Evolutionary conservation across 768 basidiomycete species (phyloP).

Genomic region (Trametes gibbosa): DNA sequence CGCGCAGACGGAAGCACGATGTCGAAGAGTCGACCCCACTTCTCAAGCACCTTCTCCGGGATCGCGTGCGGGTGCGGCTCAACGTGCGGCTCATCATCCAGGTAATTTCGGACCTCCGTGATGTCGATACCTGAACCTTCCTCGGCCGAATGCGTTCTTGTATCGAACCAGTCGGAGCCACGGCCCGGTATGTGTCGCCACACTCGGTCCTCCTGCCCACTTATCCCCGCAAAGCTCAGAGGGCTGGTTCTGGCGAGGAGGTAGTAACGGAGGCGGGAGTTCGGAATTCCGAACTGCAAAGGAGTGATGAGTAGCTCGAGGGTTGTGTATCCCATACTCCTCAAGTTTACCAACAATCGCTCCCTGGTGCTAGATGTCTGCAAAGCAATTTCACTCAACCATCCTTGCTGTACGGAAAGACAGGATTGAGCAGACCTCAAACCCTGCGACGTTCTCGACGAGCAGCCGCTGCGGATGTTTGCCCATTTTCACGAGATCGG

Average conservation of each 20-base stretch:
- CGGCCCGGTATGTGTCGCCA: constrained; percentile 54
- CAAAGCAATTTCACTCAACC: constrained; percentile 10
- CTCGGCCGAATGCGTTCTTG: constrained; percentile 27
- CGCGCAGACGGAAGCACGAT: constrained; percentile 63
- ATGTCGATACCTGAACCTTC: constrained; percentile 12
- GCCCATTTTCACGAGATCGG: constrained; percentile 44
- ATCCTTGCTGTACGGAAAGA: background rate
- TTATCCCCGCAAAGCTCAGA: constrained; percentile 34
- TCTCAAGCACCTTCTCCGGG: constrained; percentile 59
- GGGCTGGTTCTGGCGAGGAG: constrained; percentile 60
- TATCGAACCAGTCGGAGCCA: constrained; percentile 43
- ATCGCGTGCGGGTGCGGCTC: constrained; percentile 35
- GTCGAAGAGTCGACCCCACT: constrained; percentile 81
- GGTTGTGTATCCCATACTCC: constrained; percentile 51
- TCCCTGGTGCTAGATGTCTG: constrained; percentile 66
- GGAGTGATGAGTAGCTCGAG: constrained; percentile 71
- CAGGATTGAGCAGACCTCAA: constrained; percentile 51
- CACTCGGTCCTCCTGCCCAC: constrained; percentile 27
- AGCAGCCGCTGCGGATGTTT: constrained; percentile 59
- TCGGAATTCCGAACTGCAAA: constrained; percentile 76
- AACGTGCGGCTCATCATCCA: constrained; percentile 32
- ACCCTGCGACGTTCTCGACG: constrained; percentile 81
- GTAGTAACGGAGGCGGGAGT: constrained; percentile 80
- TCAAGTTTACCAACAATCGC: constrained; percentile 51
- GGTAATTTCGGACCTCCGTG: constrained; percentile 36